phyloP scores from a whole-genome alignment of 176 grass and related monocot species.

The Alopecurus myosuroides region DNA sequence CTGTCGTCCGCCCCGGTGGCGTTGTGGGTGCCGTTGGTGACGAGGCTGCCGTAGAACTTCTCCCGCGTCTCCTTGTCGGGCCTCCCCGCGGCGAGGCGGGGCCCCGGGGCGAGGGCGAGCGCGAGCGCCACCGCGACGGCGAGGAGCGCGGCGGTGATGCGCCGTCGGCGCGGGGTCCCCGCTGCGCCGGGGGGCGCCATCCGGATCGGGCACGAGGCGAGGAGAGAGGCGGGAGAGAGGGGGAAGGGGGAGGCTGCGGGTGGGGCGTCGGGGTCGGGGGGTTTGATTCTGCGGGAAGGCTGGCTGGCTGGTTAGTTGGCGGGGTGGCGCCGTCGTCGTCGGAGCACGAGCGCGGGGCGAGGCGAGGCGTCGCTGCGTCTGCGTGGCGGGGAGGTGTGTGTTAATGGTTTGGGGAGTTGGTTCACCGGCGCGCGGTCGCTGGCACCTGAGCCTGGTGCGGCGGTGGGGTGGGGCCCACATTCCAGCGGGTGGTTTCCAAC shows the following conservation, averaged over 20 bases:
- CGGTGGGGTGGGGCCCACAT: not conserved
- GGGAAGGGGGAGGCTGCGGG: slow-evolving; percentile 5
- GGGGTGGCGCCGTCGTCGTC: slow-evolving; percentile 23
- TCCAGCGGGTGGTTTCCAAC: not conserved
- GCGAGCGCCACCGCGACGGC: slow-evolving; percentile 1
- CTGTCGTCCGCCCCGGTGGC: slow-evolving; percentile 62
- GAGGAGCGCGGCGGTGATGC: not conserved
- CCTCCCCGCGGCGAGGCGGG: slow-evolving; percentile 32
- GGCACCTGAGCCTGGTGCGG: not conserved
- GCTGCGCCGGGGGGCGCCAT: slow-evolving; percentile 39
- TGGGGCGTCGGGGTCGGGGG: slow-evolving; percentile 27
- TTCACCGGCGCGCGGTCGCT: not conserved
- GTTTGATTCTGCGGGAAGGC: slow-evolving; percentile 17
- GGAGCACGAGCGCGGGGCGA: not conserved
- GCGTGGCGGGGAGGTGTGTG: not conserved
- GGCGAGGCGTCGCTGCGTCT: not conserved
- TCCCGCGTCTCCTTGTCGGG: slow-evolving; percentile 87
- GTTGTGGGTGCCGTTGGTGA: slow-evolving; percentile 51
- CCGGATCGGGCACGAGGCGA: slow-evolving; percentile 10
- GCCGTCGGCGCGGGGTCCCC: not conserved
- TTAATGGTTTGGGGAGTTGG: not conserved
- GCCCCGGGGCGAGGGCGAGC: not conserved
- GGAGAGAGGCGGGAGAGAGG: not conserved
- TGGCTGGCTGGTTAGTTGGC: slow-evolving; percentile 15
- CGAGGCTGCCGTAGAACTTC: slow-evolving; percentile 85